Percentiles rank a stretch among this genome's conserved stretches.
phyloP scores from a whole-genome alignment of 2,329 filamentous ascomycete species.

The Mariannaea elegans region DNA sequence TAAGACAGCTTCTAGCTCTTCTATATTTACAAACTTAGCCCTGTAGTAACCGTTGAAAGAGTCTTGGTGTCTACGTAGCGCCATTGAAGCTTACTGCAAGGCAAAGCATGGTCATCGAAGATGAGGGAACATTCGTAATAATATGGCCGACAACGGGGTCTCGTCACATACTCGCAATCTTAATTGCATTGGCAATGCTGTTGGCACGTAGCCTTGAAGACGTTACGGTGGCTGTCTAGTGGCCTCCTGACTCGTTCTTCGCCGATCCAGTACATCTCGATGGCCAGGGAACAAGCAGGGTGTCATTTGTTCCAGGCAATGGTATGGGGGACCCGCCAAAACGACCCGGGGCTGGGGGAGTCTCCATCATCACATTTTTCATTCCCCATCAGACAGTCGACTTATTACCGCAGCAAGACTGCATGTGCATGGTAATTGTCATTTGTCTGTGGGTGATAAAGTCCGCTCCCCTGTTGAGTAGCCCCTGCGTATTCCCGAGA shows the following conservation, averaged over 20 bases:
- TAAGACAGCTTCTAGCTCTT: background rate
- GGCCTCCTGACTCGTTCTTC: constrained; percentile 17
- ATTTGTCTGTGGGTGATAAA: constrained; percentile 1
- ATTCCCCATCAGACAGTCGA: background rate
- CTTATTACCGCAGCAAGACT: constrained; percentile 10
- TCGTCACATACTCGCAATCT: constrained; percentile 14
- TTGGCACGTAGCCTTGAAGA: constrained; percentile 15
- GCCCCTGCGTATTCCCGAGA: constrained; percentile 32
- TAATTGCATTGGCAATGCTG: constrained; percentile 7
- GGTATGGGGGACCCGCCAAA: constrained; percentile 3
- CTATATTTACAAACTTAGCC: background rate
- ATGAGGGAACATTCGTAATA: constrained; percentile 6
- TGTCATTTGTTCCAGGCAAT: background rate
- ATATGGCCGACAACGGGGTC: constrained; percentile 4
- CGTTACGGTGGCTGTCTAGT: background rate
- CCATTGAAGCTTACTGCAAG: background rate
- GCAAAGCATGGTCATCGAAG: constrained; percentile 4
- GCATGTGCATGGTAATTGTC: constrained; percentile 12
- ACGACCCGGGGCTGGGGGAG: constrained; percentile 11
- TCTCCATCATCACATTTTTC: constrained; percentile 1
- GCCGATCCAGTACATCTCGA: background rate
- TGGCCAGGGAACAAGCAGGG: background rate
- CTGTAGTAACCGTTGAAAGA: background rate
- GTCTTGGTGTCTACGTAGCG: background rate
- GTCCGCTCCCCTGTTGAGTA: constrained; percentile 3